Percentiles rank a stretch among this genome's conserved stretches.
These are phyloP conservation scores for Corchorus olitorius DNA, from an alignment of 345 rosid genomes.

Conservation along the genomic window DNA sequence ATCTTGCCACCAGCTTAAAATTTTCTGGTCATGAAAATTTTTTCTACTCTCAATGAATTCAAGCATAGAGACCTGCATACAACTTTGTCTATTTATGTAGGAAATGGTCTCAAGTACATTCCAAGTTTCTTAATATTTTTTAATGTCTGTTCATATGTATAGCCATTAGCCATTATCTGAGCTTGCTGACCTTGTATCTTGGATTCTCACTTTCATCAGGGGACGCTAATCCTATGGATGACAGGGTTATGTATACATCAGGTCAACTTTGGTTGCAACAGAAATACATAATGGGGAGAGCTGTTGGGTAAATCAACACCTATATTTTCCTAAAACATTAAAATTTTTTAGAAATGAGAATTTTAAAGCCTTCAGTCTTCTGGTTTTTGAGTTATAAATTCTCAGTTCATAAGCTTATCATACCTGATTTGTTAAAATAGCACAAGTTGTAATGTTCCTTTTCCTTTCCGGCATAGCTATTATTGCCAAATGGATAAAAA, in stretches of 20 bases:
- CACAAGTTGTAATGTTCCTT: not conserved
- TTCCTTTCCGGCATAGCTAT: not conserved
- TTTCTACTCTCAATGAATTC: not conserved
- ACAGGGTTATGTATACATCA: conserved; percentile 59
- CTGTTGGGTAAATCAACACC: conserved; percentile 59
- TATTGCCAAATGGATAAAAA: not conserved
- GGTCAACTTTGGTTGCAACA: conserved; percentile 74
- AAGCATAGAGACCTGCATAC: not conserved
- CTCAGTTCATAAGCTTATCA: not conserved
- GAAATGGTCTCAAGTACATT: conserved; percentile 6
- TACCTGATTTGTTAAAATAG: not conserved
- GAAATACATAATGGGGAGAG: conserved; percentile 75
- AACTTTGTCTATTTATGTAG: not conserved
- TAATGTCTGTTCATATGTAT: not conserved
- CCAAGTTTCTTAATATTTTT: not conserved
- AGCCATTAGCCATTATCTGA: not conserved
- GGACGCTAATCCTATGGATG: conserved; percentile 58
- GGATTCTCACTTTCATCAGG: conserved; percentile 43
- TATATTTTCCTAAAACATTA: not conserved
- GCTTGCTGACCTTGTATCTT: conserved; percentile 3
- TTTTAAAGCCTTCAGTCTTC: not conserved
- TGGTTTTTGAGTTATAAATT: not conserved
- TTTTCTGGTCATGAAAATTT: not conserved
- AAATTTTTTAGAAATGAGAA: not conserved
- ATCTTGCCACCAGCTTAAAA: not conserved